Evolutionary conservation across 108 stramenopile species (phyloP).

Genomic region (Seminavis robusta): DNA sequence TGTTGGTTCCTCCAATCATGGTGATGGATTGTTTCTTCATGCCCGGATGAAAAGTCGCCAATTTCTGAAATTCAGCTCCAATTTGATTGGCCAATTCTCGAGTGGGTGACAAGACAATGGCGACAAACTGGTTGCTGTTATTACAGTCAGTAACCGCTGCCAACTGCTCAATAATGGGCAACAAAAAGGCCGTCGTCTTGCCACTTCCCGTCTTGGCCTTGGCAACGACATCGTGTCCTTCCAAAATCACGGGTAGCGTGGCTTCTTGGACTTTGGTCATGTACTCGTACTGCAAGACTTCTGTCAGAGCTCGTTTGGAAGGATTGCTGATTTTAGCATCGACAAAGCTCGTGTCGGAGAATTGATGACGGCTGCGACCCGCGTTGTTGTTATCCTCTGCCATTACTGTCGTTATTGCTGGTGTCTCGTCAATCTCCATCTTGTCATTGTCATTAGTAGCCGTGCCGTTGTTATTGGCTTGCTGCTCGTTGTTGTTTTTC

Average conservation of each 20-base stretch:
- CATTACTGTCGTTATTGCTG: background rate
- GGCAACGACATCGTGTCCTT: slow-evolving; percentile 31
- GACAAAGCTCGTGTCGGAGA: slow-evolving; percentile 37
- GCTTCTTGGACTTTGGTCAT: slow-evolving; percentile 83
- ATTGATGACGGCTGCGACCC: too few relatives aligned
- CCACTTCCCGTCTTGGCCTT: slow-evolving; percentile 90
- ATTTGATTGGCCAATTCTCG: slow-evolving; percentile 90
- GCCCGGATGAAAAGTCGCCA: slow-evolving; percentile 44
- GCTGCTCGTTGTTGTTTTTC: too few relatives aligned
- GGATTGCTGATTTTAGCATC: slow-evolving; percentile 32
- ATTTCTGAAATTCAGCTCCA: slow-evolving; percentile 53
- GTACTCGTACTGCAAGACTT: slow-evolving; percentile 61
- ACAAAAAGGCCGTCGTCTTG: slow-evolving; percentile 89
- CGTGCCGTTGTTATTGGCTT: background rate
- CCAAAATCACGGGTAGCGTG: slow-evolving; percentile 54
- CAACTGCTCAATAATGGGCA: slow-evolving; percentile 82
- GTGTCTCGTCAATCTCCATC: background rate
- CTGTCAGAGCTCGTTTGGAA: slow-evolving; percentile 46
- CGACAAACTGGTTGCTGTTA: slow-evolving; percentile 45
- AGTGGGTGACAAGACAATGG: slow-evolving; percentile 88
- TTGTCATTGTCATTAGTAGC: background rate
- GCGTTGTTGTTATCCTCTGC: slow-evolving; percentile 11
- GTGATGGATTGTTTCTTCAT: slow-evolving; percentile 68
- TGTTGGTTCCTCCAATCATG: slow-evolving; percentile 76
- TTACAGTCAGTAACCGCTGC: slow-evolving; percentile 30